Base-by-base conservation (phyloP, 1,139 yeast genomes). In the Geotrichum cucujoidarum region DNA sequence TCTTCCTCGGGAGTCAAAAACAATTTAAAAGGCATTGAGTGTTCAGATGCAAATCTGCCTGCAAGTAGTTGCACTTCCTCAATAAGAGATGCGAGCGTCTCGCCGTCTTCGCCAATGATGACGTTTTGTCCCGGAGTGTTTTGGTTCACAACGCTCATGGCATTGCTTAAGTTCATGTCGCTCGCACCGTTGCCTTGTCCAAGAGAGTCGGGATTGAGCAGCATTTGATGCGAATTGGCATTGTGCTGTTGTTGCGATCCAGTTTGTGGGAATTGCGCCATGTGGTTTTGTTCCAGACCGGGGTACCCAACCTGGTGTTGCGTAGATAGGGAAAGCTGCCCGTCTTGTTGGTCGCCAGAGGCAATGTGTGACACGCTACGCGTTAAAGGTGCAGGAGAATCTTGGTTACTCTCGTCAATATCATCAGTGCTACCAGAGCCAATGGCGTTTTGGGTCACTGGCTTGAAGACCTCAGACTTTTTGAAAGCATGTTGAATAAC, bases 1-100 rank as follows among this genome's bases (percentile, higher is more conserved):
- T 47, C 49, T 27, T 47, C 46, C 17, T 40, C 49, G 10, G 49
- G 49, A 16, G 40, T 47, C 20, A 47, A 32, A 33, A 41, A 47
- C 14, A 40, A 27, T 30, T 41, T 47, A 34, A 47, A 42, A 5
- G 46, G 45, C 42, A 47, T 47, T 18, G 49, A 47, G 24, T 47
- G 49, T 18, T 47, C 45, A 2, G 49, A 47, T 2, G 45, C 44
- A 37, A 47, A 47, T 8, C 49, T 16, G 2, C 33, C 24, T 2
- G 46, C 49, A 4, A 47, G 40, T 24, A 35, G 45, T 24, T 47
- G 49, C 5, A 47, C 49, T n/a, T 47, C 49, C 20, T 37, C 46
- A 24, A 42, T 47, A 4, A 47, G 34, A 8, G 39, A 30, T 14
- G 44, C 38, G 11, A 47, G 43, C 6, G 46, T 17, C 8, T 27